A percentile compares a stretch with the other conserved stretches of the same genome.
Conservation (phyloP, 164 flowering plant genomes). For the Malania oleifera region DNA sequence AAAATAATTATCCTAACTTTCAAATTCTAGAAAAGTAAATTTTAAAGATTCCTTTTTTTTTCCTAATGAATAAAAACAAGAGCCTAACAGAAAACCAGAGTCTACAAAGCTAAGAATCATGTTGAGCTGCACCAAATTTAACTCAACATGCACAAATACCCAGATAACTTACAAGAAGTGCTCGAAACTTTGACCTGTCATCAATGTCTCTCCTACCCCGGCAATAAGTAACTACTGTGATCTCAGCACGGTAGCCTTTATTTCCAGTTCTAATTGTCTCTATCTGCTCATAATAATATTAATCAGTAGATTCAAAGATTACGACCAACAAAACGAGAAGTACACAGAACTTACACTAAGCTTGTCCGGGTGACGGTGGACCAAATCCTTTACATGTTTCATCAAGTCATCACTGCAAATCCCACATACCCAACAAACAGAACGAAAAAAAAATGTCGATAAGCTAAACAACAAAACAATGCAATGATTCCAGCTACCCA, state of each 20-base stretch:
- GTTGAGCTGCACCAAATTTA: not conserved
- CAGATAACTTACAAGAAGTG: slow-evolving; percentile 75
- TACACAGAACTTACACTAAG: slow-evolving; percentile 44
- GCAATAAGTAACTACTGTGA: slow-evolving; percentile 73
- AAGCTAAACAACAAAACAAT: too few relatives aligned
- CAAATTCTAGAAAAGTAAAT: too few relatives aligned
- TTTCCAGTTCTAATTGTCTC: slow-evolving; percentile 54
- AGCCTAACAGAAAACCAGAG: too few relatives aligned
- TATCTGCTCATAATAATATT: slow-evolving; percentile 36
- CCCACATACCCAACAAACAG: slow-evolving; percentile 1
- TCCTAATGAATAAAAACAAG: not conserved
- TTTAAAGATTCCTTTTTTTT: not conserved
- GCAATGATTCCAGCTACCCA: too few relatives aligned
- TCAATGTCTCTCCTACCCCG: slow-evolving; percentile 33
- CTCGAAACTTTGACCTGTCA: slow-evolving; percentile 66
- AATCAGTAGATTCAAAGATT: not conserved
- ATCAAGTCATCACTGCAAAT: slow-evolving; percentile 60
- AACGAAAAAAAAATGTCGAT: too few relatives aligned
- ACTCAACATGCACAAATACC: not conserved
- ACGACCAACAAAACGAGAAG: not conserved
- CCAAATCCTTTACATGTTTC: slow-evolving; percentile 62
- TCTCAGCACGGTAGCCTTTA: slow-evolving; percentile 68
- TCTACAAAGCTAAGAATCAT: too few relatives aligned
- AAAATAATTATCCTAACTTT: not conserved
- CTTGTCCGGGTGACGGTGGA: slow-evolving; percentile 68